phyloP scores from a whole-genome alignment of 73 alveolate genomes.

The Tetrahymena borealis region DNA sequence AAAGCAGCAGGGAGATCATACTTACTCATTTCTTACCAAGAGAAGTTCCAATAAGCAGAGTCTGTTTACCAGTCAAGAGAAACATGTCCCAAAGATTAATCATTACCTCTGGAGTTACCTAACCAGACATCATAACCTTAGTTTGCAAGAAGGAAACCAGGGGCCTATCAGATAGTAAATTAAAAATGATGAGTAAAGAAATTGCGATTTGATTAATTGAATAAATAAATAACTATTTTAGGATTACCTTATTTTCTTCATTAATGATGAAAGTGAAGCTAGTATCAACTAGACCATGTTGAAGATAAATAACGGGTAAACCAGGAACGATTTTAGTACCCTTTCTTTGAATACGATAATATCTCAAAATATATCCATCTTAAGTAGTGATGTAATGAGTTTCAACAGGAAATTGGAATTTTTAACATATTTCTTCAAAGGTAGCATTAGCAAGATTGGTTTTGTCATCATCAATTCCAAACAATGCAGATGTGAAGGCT shows the following conservation, averaged over 20 bases:
- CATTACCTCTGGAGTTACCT: conserved; percentile 77
- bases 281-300: conserved; percentile 87
- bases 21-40: conserved; percentile 84
- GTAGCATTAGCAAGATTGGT: neutral
- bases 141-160: conserved; percentile 62
- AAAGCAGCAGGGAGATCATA: conserved; percentile 86
- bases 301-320: conserved; percentile 69
- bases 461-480: neutral
- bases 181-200: too few species aligned
- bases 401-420: conserved; percentile 61
- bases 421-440: conserved; percentile 10
- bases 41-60: conserved; percentile 77
- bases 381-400: conserved; percentile 71
- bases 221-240: too few species aligned
- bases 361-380: conserved; percentile 83
- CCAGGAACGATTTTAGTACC: conserved; percentile 46
- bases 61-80: conserved; percentile 47
- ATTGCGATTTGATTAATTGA: too few species aligned
- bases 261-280: conserved; percentile 78
- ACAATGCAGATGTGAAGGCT: too few species aligned
- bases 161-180: conserved; percentile 36
- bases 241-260: conserved; percentile 46
- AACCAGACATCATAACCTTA: conserved; percentile 91
- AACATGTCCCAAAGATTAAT: conserved; percentile 31
- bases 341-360: conserved; percentile 74